Evolutionary conservation across 2,329 filamentous ascomycete species (phyloP), one percentile per base, ranked within the genome.

Genomic region (Aspergillus ustus): DNA sequence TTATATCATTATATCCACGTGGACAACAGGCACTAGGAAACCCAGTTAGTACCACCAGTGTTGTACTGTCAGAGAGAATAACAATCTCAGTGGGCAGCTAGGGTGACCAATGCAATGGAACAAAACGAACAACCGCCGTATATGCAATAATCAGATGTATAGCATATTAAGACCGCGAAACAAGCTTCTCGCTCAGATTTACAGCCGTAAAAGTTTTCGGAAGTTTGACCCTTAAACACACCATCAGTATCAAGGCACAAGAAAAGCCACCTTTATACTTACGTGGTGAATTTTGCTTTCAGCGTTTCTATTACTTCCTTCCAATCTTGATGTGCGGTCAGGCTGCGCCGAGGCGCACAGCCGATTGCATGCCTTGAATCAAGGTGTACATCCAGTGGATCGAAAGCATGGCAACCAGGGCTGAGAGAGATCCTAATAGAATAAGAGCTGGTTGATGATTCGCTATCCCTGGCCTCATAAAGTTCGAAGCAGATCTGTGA

Each of bases 401-500:
- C 95, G 75, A 94, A 96, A 13, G 96, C 93, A 77, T 99, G 95
- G 72, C 94, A 98, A 11, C 95, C 95, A 2, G 96, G 95, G 67
- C 91, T 95, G 72, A 99, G 93, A 29, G 92, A 95, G 75, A 99
- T 97, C 62, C 94, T 90, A 75, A 99, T 99, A 72, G 90, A 95
- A 79, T 99, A 99, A 58, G 93, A 91, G 78, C 94, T 97, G 2
- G 88, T 89, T 55, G 90, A 89, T 40, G 87, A 87, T 63, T 89
- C 87, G 57, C 87, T 88, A 66, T 93, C 94, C 77, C 95, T 92
- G 17, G 92, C 94, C 77, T 99, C 95, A 78, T 99, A 99, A 29
- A 99, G 84, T 80, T 99, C 95, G 69, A 99, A 99, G 77, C 92
- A 96, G 73, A 99, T 98, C 74, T 98, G 95, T 7, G 91, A 96